Conservation (phyloP, 129 eudicot species). For the Tagetes erecta region DNA sequence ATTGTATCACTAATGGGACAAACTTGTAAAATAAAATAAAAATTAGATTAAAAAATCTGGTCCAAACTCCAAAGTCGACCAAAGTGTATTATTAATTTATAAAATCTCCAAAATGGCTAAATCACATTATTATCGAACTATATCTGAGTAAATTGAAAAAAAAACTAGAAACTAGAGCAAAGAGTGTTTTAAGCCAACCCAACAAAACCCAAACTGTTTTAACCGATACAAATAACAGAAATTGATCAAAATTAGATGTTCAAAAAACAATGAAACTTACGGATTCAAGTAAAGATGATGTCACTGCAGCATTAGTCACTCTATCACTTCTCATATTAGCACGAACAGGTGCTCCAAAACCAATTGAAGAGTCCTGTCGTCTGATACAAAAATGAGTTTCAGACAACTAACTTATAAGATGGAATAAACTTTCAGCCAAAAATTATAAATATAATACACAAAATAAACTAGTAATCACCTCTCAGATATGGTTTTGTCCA, state of each 20-base stretch:
- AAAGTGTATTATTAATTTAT: background rate
- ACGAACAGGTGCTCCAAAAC: constrained; percentile 96
- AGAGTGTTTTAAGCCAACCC: background rate
- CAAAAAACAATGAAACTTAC: constrained; percentile 48
- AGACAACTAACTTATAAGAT: constrained; percentile 1
- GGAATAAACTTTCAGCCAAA: background rate
- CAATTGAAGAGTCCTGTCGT: constrained; percentile 93
- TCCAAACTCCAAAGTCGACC: background rate
- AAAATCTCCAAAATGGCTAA: background rate
- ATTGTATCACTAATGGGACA: background rate
- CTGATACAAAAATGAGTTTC: constrained; percentile 39
- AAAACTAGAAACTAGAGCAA: background rate
- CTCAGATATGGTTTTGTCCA: constrained; percentile 92
- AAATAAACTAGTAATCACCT: constrained; percentile 41
- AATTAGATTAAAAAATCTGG: background rate
- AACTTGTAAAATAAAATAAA: background rate
- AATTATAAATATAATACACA: background rate
- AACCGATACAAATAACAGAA: background rate
- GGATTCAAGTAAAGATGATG: constrained; percentile 77
- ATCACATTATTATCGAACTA: background rate
- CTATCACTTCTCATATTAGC: constrained; percentile 88
- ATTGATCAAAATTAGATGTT: background rate
- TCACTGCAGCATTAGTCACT: constrained; percentile 56
- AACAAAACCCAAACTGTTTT: background rate
- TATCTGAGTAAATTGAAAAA: background rate